These are phyloP conservation scores for Trichoderma sp. DNA, from an alignment of 2,329 filamentous ascomycete genomes.

Conservation along the genomic window DNA sequence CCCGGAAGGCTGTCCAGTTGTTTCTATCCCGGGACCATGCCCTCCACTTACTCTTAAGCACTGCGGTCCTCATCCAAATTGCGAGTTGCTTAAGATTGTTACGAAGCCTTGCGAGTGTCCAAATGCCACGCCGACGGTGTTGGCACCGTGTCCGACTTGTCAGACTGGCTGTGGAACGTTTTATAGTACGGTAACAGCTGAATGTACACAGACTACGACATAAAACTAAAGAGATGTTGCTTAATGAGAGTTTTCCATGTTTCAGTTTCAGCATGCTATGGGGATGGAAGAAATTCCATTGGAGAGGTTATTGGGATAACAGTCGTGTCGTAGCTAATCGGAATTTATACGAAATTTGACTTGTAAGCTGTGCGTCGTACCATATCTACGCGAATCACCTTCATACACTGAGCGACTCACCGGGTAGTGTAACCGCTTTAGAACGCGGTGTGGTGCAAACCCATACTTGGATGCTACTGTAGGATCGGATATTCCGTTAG, in stretches of 20 bases:
- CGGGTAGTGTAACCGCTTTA: no score
- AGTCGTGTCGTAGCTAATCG: background rate
- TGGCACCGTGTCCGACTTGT: background rate
- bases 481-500: no score
- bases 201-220: background rate
- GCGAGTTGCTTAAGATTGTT: background rate
- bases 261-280: background rate
- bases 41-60: background rate
- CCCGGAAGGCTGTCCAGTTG: background rate
- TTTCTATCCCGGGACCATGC: background rate
- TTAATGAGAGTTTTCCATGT: background rate
- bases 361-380: background rate
- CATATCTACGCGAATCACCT: no score
- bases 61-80: background rate
- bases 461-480: no score
- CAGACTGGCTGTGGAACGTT: background rate
- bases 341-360: background rate
- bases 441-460: no score
- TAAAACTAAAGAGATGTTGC: background rate
- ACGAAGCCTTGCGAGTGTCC: background rate
- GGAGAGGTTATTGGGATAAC: background rate
- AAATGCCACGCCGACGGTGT: background rate
- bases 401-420: no score
- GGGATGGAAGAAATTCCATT: background rate
- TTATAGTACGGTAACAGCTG: background rate